phyloP scores from a whole-genome alignment of 1,284 basidiomycete genomes.

The Lentinus polychrous region DNA sequence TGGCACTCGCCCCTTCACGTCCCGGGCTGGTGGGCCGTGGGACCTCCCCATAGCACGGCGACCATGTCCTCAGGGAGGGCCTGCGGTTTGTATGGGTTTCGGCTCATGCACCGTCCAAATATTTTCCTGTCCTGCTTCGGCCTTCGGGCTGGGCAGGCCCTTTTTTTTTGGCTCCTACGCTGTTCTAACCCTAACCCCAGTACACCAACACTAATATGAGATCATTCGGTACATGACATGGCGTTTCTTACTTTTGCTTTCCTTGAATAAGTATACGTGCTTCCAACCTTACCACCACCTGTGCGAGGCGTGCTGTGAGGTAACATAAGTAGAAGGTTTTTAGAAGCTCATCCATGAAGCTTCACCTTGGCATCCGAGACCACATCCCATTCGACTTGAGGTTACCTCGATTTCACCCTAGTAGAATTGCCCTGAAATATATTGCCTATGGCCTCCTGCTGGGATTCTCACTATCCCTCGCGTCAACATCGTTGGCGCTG shows the following conservation, averaged over 20 bases:
- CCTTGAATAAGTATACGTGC: not conserved
- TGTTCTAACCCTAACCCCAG: constrained; percentile 27
- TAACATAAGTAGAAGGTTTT: not conserved
- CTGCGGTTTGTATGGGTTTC: constrained; percentile 57
- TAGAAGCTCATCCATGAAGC: not conserved
- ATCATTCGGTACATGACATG: constrained; percentile 1
- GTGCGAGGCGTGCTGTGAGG: not conserved
- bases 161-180: constrained; percentile 19
- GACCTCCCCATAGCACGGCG: constrained; percentile 62
- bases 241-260: not conserved
- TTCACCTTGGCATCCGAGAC: not conserved
- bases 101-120: constrained; percentile 65
- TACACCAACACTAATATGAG: not conserved
- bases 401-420: not conserved
- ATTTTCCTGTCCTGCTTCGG: constrained; percentile 60
- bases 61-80: constrained; percentile 47
- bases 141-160: constrained; percentile 34
- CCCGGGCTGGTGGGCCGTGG: constrained; percentile 35
- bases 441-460: constrained; percentile 61
- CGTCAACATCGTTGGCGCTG: constrained; percentile 50
- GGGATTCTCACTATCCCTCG: constrained; percentile 65
- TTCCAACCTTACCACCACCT: not conserved
- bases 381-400: not conserved
- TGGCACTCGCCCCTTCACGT: constrained; percentile 32
- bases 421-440: constrained; percentile 28